These are phyloP conservation scores for Salix suchowensis DNA, from an alignment of 345 rosid genomes.

Conservation along the genomic window DNA sequence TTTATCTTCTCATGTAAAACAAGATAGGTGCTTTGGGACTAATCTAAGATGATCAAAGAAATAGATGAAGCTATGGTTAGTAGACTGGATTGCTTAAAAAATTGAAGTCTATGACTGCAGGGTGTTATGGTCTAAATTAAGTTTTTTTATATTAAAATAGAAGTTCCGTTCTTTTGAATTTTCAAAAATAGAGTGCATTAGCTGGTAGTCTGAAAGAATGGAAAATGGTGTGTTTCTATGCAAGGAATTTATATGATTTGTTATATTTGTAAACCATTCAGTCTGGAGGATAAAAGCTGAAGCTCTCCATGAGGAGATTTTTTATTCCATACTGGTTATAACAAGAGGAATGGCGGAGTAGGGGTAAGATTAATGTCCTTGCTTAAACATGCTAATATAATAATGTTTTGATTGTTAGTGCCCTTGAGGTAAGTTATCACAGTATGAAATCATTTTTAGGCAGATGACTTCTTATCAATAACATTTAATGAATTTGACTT, in stretches of 20 bases:
- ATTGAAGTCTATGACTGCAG: not conserved
- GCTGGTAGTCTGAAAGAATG: not conserved
- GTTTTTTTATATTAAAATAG: not conserved
- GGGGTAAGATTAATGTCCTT: not conserved
- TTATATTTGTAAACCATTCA: not conserved
- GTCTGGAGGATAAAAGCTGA: not conserved
- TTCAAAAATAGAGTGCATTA: not conserved
- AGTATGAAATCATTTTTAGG: not conserved
- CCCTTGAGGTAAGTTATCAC: too few species aligned
- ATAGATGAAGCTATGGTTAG: not conserved
- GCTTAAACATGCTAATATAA: not conserved
- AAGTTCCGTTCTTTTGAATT: not conserved
- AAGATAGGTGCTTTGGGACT: not conserved
- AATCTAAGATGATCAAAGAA: not conserved
- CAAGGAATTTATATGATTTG: not conserved
- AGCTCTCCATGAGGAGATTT: not conserved
- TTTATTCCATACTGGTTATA: not conserved
- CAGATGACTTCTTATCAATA: not conserved
- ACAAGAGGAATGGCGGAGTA: not conserved
- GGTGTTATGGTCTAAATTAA: not conserved
- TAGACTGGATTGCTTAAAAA: not conserved
- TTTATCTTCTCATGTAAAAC: not conserved
- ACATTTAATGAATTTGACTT: constrained; percentile 5
- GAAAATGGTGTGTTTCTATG: not conserved
- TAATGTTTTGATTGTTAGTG: not conserved